A percentile compares a stretch with the other conserved stretches of the same genome.
phyloP scores from a whole-genome alignment of 2,329 filamentous ascomycete genomes.

The Scorias spongiosa region DNA sequence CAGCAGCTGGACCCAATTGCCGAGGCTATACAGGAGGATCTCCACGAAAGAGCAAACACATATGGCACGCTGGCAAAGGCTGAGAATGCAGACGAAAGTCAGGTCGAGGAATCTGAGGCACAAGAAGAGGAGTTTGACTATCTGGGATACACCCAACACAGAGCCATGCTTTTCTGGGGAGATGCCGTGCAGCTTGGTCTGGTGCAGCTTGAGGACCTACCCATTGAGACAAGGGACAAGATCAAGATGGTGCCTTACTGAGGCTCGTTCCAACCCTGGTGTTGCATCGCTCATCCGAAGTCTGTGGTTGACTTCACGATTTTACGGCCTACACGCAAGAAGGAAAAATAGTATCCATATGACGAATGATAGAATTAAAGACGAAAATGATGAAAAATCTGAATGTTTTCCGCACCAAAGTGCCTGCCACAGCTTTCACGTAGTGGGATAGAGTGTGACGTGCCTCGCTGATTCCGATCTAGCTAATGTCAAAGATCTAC shows the following conservation, averaged over 20 bases:
- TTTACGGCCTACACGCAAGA: too few relatives aligned
- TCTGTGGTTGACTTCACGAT: too few relatives aligned
- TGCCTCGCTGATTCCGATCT: too few relatives aligned
- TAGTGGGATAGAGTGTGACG: too few relatives aligned
- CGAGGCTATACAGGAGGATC: conserved; percentile 8
- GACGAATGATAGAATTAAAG: too few relatives aligned
- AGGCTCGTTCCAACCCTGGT: not conserved
- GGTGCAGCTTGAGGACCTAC: conserved; percentile 60
- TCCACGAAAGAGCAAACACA: conserved; percentile 15
- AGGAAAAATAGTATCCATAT: too few relatives aligned
- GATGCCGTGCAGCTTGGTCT: conserved; percentile 69
- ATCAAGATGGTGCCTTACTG: conserved; percentile 58
- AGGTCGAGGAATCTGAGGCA: conserved; percentile 31
- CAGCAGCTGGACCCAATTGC: conserved; percentile 7
- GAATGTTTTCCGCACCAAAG: too few relatives aligned
- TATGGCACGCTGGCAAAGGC: conserved; percentile 8
- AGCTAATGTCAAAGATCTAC: too few relatives aligned
- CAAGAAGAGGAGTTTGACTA: conserved; percentile 80
- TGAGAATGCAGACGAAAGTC: conserved; percentile 5
- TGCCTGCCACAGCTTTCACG: too few relatives aligned
- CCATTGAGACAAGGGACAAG: conserved; percentile 44
- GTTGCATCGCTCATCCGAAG: not conserved
- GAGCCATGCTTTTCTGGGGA: conserved; percentile 88
- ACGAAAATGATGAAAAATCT: too few relatives aligned
- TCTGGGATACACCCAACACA: conserved; percentile 74